A percentile compares a stretch with the other conserved stretches of the same genome.
Conservation (phyloP, 768 basidiomycete genomes). For the Hericium coralloides region DNA sequence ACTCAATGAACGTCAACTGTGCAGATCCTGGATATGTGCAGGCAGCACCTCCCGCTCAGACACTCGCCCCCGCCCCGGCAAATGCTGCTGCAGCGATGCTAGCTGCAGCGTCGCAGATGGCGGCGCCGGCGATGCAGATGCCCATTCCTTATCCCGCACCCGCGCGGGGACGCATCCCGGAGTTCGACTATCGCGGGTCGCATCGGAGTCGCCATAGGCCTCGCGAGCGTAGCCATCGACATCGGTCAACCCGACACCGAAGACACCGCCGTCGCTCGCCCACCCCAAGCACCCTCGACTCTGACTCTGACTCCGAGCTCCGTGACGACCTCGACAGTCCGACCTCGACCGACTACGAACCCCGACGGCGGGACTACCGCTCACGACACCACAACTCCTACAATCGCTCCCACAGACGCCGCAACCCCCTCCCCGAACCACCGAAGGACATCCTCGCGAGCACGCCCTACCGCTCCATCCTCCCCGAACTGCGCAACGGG, state of each 20-base stretch:
- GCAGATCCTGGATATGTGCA: too few relatives aligned
- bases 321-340: background rate
- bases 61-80: too few relatives aligned
- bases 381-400: background rate
- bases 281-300: background rate
- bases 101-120: too few relatives aligned
- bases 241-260: background rate
- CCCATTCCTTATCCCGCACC: too few relatives aligned
- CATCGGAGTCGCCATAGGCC: background rate
- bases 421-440: background rate
- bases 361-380: background rate
- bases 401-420: background rate
- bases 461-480: background rate
- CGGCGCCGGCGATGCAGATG: too few relatives aligned
- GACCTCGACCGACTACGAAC: background rate
- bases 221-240: background rate
- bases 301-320: background rate
- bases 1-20: too few relatives aligned
- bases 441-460: background rate
- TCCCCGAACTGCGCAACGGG: background rate
- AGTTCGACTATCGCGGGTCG: slow-evolving; percentile 5
- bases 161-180: background rate
- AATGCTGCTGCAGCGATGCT: too few relatives aligned
- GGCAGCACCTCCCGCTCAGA: too few relatives aligned
- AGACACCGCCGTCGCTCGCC: background rate